Evolutionary conservation across 108 stramenopile genomes (phyloP).

Genomic region (Cylindrotheca fusiformis): DNA sequence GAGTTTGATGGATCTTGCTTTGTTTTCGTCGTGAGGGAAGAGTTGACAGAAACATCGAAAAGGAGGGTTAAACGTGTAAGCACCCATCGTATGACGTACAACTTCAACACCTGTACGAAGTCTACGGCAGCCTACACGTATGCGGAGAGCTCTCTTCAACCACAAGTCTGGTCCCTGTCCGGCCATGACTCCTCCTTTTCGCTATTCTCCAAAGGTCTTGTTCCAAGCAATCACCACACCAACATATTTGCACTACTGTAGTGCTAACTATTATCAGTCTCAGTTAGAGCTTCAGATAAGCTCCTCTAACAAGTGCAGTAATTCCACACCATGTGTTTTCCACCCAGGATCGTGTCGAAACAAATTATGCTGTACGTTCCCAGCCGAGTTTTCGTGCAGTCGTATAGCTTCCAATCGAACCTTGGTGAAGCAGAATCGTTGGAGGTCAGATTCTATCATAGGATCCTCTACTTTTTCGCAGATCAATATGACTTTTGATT

Average conservation of each 20-base stretch:
- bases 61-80: too few species aligned
- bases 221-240: too few species aligned
- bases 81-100: neutral
- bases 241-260: too few species aligned
- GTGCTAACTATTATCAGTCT: too few species aligned
- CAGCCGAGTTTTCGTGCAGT: slow-evolving; percentile 7
- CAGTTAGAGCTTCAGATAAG: too few species aligned
- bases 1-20: too few species aligned
- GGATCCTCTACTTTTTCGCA: slow-evolving; percentile 2
- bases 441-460: neutral
- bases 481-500: slow-evolving; percentile 4
- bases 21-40: too few species aligned
- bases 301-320: slow-evolving; percentile 6
- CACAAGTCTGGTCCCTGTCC: too few species aligned
- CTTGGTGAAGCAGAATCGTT: slow-evolving; percentile 2
- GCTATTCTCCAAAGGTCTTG: too few species aligned
- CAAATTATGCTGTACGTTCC: slow-evolving; percentile 6
- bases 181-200: too few species aligned
- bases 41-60: too few species aligned
- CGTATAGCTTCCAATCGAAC: slow-evolving; percentile 2
- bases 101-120: neutral
- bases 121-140: neutral
- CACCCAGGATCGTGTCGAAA: slow-evolving; percentile 9
- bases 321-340: slow-evolving; percentile 7
- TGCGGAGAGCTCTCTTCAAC: too few species aligned